Base-by-base conservation (phyloP, 2,329 filamentous ascomycete genomes). In the Biscogniauxia marginata region DNA sequence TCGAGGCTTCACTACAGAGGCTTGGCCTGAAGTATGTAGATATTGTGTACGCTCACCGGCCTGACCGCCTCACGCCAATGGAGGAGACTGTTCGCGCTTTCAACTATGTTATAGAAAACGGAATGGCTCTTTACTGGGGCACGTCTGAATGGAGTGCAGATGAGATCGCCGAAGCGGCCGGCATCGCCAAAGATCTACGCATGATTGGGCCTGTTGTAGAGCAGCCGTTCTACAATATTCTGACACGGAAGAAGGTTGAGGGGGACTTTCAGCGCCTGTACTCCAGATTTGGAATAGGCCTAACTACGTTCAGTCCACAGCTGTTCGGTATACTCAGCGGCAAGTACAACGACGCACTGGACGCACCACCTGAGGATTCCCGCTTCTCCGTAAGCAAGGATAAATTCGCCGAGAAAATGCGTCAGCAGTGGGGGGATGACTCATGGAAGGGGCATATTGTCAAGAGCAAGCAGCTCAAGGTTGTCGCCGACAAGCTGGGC, bases 11-110 rank as follows among this genome's bases (percentile, higher is more conserved):
- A 1, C 71, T 86, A n/a, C 73, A 77, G 62, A 77, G 86, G 23
- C 76, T 89, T 50, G 78, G 86, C 65, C 78, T 83, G 53, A 80
- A 81, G n/a, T 90, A 90, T 65, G 85, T 87, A 53, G 85, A 87
- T 68, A 74, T 87, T 46, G 79, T 87, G 39, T 83, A 86, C 53
- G 84, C 84, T 3, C 84, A 87, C 70, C 77, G 84, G 22, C 80
- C 82, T 16, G 85, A 87, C 61, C 71, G 73, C 19, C 76, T 76
- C 53, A 84, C 83, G 2, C 81, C 82, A 3, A 85, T 85, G 77
- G 82, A 82, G 70, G 84, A 87, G 71, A 82, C 84, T 44, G 84
- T 88, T 52, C 79, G 77, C 62, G 78, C 71, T 58, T 80, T 75
- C 70, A 79, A 71, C 63, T 75, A 75, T 68, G 71, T 73, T 59